phyloP scores from a whole-genome alignment of 2,329 filamentous ascomycete genomes.

The Emmonsiellopsis sp. region DNA sequence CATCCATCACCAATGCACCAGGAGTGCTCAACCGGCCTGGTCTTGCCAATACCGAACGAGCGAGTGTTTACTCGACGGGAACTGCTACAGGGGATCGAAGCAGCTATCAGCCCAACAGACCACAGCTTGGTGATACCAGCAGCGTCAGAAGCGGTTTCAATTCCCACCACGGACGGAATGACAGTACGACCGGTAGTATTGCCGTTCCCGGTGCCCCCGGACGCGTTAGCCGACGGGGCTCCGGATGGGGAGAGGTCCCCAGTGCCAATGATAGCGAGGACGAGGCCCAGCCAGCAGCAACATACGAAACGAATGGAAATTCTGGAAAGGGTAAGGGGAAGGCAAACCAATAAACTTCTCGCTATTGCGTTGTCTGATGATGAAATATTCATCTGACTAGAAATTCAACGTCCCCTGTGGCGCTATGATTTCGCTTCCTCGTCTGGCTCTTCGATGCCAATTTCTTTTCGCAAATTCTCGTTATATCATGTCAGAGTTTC shows the following conservation, averaged over 20 bases:
- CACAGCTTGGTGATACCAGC: slow-evolving; percentile 52
- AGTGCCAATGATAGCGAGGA: slow-evolving; percentile 23
- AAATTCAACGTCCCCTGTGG: too few species aligned
- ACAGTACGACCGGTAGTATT: slow-evolving; percentile 73
- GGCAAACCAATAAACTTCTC: neutral
- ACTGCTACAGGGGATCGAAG: slow-evolving; percentile 65
- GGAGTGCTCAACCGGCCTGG: slow-evolving; percentile 39
- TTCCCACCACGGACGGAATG: slow-evolving; percentile 60
- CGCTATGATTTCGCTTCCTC: too few species aligned
- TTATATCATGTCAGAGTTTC: too few species aligned
- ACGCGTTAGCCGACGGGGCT: slow-evolving; percentile 33
- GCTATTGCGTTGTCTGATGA: neutral
- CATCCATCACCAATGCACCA: slow-evolving; percentile 29
- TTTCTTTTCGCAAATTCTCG: too few species aligned
- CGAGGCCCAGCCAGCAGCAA: neutral
- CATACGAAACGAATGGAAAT: neutral
- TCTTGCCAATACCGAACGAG: slow-evolving; percentile 48
- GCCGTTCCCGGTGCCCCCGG: slow-evolving; percentile 29
- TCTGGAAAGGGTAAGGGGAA: neutral
- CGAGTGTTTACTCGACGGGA: slow-evolving; percentile 58
- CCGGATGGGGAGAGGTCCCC: slow-evolving; percentile 36
- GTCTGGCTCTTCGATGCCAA: too few species aligned
- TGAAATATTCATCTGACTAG: neutral
- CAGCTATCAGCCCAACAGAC: slow-evolving; percentile 60
- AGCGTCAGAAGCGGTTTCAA: slow-evolving; percentile 63